Base-by-base conservation (phyloP, 2,329 filamentous ascomycete genomes). In the Knufia fluminis region DNA sequence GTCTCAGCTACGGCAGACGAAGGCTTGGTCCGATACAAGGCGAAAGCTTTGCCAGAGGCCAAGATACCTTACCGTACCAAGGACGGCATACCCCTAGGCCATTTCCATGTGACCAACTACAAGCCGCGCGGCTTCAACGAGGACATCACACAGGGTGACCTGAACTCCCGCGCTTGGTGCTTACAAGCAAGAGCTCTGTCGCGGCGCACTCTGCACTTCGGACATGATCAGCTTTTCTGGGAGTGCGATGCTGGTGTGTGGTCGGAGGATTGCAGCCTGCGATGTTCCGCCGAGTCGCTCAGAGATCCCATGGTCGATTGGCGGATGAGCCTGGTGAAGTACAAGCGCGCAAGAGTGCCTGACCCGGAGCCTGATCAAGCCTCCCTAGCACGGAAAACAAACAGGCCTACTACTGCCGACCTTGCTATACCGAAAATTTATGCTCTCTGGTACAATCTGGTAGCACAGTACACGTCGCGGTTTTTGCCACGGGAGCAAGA, bases 231-330 rank as follows among this genome's bases (percentile, higher is more conserved):
- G 35, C 45, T 48, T 3, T 48, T 48, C 23, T 48, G 45, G 45
- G 45, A 48, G 23, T 48, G 45, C 17, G 40, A 45, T 44, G 42
- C 48, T n/a, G 48, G 48, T 3, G 42, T 50, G 1, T 50, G 48
- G 48, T 14, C 16, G 12, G 48, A 50, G 24, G 40, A 39, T 3
- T 50, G 14, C 32, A 33, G 39, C 6, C 14, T 38, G 16, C 22
- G 17, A 20, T 48, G 2, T 19, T 57, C 57, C 33, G 50, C 57
- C 19, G 54, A 57, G 32, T 53, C 51, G 14, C 48, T 59, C 31
- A 56, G 54, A 26, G 57, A 53, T 4, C 56, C 56, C 1, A 54
- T 54, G 54, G 46, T 36, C 16, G 23, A 40, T 10, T 48, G 45
- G 45, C 45, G 45, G 17, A n/a, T 23, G 26, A 40, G 22, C 23